Evolutionary conservation across 176 grass and related monocot species (phyloP).

Genomic region (Triticum aestivum): DNA sequence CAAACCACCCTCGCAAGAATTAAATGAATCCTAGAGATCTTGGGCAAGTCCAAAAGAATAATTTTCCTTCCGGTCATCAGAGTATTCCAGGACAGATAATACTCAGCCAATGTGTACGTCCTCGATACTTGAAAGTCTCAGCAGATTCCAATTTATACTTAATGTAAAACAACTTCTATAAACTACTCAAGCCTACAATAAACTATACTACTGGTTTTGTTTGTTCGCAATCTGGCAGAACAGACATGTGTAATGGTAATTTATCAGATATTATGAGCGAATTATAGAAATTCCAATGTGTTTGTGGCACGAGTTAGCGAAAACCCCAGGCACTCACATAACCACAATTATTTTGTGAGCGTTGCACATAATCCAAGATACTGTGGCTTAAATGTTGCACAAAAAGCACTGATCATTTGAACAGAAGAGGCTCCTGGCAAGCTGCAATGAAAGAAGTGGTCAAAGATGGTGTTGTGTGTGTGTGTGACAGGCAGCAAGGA

Average conservation of each 20-base stretch:
- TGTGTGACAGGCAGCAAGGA: not conserved
- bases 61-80: not conserved
- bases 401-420: not conserved
- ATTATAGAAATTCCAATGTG: not conserved
- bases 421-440: not conserved
- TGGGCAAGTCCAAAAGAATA: not conserved
- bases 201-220: not conserved
- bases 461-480: not conserved
- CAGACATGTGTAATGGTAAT: not conserved
- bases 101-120: not conserved
- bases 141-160: not conserved
- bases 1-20: not conserved
- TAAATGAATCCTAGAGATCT: not conserved
- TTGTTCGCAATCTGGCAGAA: not conserved
- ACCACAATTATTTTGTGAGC: not conserved
- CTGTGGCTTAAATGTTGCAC: not conserved
- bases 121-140: not conserved
- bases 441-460: not conserved
- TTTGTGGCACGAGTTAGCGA: not conserved
- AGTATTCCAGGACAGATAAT: not conserved
- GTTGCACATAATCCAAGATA: not conserved
- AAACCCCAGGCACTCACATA: not conserved
- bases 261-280: not conserved
- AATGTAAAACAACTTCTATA: not conserved
- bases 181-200: not conserved